Base-by-base conservation (phyloP, 1,284 basidiomycete species). In the Ganoderma meredithae region DNA sequence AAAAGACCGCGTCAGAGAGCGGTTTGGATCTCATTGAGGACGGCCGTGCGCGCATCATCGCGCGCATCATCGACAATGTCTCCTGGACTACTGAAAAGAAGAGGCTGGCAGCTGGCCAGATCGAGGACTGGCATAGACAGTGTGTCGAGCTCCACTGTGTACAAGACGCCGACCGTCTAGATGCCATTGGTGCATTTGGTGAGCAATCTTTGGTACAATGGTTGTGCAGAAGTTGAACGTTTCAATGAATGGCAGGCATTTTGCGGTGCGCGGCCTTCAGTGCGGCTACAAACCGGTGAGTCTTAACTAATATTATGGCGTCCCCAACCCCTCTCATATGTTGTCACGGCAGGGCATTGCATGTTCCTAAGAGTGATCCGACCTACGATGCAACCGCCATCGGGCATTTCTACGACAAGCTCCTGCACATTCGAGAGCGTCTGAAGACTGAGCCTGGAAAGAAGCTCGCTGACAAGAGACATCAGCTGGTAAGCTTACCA, bases 131-230 rank as follows among this genome's bases (percentile, higher is more conserved):
- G 95, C 91, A 97, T 68, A 78, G 86, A 1, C 78, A 79, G n/a
- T 97, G 94, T 74, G 66, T 84, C 0, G 96, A 98, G 77, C 84
- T 98, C 58, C 92, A 95, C 77, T 96, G 94, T 69, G 95, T 97
- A 0, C 95, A 97, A 78, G 96, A 98, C 78, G 95, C 95, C 0
- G 96, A 98, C 77, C 85, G 96, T 55, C 80, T 98, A 17, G 96
- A 98, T 78, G 95, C 95, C 0, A 96, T 98, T 60, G 96, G 96
- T 1, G 93, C 92, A 6, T 93, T 97, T 70, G 96, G 95, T 94
- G 71, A 60, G 71, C 65, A 10, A 53, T 85, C 5, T 47, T 27
- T 40, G 22, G 25, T 6, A 15, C 10, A 22, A 15, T 2, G n/a
- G 4, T 15, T 40, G 43, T 27, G 22, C 36, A 13, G 58, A 17